Percentiles rank a stretch among this genome's conserved stretches.
These are phyloP conservation scores for Pythium oligandrum DNA, from an alignment of 352 stramenopile species.

Conservation along the genomic window DNA sequence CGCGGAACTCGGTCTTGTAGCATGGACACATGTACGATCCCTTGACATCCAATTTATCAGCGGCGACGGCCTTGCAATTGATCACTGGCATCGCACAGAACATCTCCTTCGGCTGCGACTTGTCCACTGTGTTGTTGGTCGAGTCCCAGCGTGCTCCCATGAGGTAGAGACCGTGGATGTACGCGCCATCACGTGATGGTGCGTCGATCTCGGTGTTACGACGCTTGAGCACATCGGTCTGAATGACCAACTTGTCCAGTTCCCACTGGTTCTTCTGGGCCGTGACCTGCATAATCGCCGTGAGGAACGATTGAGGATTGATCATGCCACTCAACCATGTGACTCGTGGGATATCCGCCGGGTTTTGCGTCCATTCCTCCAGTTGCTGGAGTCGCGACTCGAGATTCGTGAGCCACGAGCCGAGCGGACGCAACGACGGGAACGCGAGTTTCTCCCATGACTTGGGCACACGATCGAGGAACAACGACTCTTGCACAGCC, in stretches of 20 bases:
- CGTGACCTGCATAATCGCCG: conserved; percentile 96
- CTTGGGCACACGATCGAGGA: conserved; percentile 90
- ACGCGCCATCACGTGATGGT: conserved; percentile 90
- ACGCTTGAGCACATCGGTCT: conserved; percentile 95
- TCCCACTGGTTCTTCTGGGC: conserved; percentile 97
- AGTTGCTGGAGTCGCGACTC: conserved; percentile 90
- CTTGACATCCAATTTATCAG: conserved; percentile 94
- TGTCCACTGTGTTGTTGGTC: conserved; percentile 90
- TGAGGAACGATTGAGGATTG: conserved; percentile 97
- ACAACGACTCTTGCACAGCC: conserved; percentile 91
- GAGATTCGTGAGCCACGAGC: conserved; percentile 93
- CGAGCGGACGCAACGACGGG: conserved; percentile 88
- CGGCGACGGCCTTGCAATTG: conserved; percentile 94
- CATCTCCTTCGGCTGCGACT: conserved; percentile 97
- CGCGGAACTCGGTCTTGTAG: conserved; percentile 96
- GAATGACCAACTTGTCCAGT: conserved; percentile 96
- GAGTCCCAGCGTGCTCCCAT: conserved; percentile 96
- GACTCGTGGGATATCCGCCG: conserved; percentile 93
- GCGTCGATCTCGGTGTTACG: conserved; percentile 88
- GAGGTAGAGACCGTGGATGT: conserved; percentile 92
- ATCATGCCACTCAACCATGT: conserved; percentile 94
- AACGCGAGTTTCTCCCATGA: conserved; percentile 95
- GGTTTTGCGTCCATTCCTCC: conserved; percentile 96
- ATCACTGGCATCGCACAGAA: conserved; percentile 97
- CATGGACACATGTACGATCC: conserved; percentile 94